Base-by-base conservation (phyloP, 371 early-diverging fungal species). In the Mortierella sp. region DNA sequence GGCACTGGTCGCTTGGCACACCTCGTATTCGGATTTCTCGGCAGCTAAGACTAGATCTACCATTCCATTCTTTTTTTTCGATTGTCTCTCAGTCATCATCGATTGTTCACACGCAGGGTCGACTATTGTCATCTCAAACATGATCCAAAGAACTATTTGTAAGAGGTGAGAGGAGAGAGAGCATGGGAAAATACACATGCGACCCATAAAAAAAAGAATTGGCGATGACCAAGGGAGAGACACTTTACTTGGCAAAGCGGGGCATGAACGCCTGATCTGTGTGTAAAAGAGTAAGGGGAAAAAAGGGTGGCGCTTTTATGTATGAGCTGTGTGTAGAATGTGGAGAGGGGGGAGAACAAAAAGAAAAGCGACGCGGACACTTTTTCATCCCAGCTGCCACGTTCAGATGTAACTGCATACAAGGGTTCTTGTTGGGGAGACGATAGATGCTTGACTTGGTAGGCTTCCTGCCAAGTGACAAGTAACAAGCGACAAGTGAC, bases 91-190 rank as follows among this genome's bases (percentile, higher is more conserved):
- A 26, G 26, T 26, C 61, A 61, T 67, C 16, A 10, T 24, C 24
- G 37, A 67, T 67, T 40, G 43, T 40, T 40, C 64, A 5, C 34
- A 61, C 64, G 24, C 67, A 67, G 67, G 67, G 67, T 67, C 67
- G 40, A 67, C 24, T 37, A 40, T 67, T 67, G 67, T 67, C 40
- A 40, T 67, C 67, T 37, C 13, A 67, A 34, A 67, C 67, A 37
- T 50, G 50, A 50, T 50, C 16, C 16, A 50, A 2, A 1, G 16
- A 11, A 50, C 50, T 1, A 14, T 28, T 16, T 14, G 1, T 28
- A 57, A 16, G 50, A 16, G 16, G 34, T 13, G 16, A 16, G 28
- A 6, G 19, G 31, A 16, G 14, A 54, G 54, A 19, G n/a, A 6
- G 59, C 59, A 57, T 26, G 19, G n/a, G 59, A 6, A 31, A 13